These are phyloP conservation scores for Sisymbrium irio DNA, from an alignment of 345 rosid genomes.

Conservation along the genomic window DNA sequence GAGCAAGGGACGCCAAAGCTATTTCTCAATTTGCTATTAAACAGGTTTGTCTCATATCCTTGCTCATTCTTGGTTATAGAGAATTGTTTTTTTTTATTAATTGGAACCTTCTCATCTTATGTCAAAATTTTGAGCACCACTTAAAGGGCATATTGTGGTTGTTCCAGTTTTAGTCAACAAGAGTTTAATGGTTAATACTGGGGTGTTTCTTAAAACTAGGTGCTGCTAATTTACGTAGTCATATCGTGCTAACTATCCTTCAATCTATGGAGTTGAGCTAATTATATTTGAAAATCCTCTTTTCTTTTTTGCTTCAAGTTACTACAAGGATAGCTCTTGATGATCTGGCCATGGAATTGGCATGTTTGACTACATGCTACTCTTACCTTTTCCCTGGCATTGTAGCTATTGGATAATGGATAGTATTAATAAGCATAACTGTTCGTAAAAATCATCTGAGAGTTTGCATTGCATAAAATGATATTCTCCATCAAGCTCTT, in stretches of 20 bases:
- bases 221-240: too few relatives aligned
- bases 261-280: too few relatives aligned
- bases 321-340: not conserved
- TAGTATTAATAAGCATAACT: too few relatives aligned
- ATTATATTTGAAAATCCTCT: too few relatives aligned
- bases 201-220: not conserved
- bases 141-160: not conserved
- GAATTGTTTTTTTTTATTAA: not conserved
- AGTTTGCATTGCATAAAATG: not conserved
- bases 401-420: too few relatives aligned
- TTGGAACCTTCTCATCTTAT: not conserved
- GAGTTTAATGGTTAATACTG: not conserved
- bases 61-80: not conserved
- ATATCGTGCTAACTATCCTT: too few relatives aligned
- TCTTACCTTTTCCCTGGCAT: not conserved
- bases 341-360: not conserved
- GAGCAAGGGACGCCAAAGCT: constrained; percentile 87
- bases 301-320: not conserved
- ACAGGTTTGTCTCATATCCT: constrained; percentile 47
- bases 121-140: not conserved
- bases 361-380: not conserved
- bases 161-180: not conserved
- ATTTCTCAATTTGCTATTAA: constrained; percentile 66
- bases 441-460: not conserved
- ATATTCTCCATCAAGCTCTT: too few relatives aligned